Evolutionary conservation across 768 basidiomycete genomes (phyloP), one percentile per base, ranked within the genome.

Genomic region (Lactarius evosmus): DNA sequence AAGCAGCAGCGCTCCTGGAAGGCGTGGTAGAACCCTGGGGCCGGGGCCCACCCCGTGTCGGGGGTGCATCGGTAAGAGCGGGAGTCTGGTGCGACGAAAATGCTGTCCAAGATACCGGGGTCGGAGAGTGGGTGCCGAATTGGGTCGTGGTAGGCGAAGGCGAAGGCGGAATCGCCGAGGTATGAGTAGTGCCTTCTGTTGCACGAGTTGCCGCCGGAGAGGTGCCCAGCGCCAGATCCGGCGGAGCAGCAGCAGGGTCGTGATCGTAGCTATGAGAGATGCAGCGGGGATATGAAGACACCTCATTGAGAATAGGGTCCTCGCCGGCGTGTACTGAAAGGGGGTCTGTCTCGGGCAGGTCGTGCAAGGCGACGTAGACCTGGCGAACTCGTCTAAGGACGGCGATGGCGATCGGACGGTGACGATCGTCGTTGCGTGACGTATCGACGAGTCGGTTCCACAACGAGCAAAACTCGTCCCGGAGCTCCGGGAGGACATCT

Each of bases 361-460:
- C 27, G 19, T 62, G 55, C 29, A 62, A 33, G n/a, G 34, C 33
- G 17, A 49, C 11, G 29, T 56, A 62, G 27, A 56, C 14, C 27
- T 36, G 38, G 46, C 36, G 46, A 27, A 62, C 50, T 49, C 55
- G 61, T 50, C 32, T 40, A 9, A 62, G 36, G n/a, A 51, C 32
- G 4, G 1, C 29, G 29, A 32, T 17, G 14, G 44, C 12, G 14
- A 30, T 22, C 17, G 11, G 7, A 30, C 46, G 51, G 36, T 51
- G 30, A 12, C 6, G 12, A n/a, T 41, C 38, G 16, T 41, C 36
- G 34, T n/a, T 33, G 9, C 12, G 29, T 16, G 34, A 29, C 17
- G 11, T n/a, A 36, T 50, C 29, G 34, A 62, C 56, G 6, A 56
- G 55, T 51, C 19, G 29, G 46, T 62, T 62, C 61, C 56, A 62